Conservation (phyloP, 208 protist species). For the Acanthamoeba comandoni region DNA sequence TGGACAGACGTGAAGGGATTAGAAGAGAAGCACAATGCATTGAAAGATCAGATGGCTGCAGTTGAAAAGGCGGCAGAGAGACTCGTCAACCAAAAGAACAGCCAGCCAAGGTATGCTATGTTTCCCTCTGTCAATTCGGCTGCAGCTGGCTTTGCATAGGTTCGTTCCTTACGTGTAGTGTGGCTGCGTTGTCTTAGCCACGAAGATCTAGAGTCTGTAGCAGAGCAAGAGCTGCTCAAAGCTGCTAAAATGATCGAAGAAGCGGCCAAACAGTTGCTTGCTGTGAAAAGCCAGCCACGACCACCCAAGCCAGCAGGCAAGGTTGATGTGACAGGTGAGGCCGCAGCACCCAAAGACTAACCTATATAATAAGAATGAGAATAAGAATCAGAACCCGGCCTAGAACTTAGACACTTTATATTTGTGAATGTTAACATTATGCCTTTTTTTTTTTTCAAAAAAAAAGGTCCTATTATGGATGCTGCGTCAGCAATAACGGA, state of each 20-base stretch:
- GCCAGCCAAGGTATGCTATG: no score
- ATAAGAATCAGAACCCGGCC: no score
- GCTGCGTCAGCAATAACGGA: conserved; percentile 52
- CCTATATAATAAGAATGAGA: no score
- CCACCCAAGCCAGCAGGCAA: neutral
- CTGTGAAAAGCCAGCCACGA: conserved; percentile 19
- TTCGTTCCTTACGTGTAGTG: no score
- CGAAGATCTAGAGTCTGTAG: conserved; percentile 55
- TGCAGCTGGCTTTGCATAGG: no score
- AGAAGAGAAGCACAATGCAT: neutral
- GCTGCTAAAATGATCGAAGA: conserved; percentile 65
- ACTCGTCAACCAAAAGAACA: no score
- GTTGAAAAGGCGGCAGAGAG: conserved; percentile 2
- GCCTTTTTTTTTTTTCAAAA: no score
- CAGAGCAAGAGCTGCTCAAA: conserved; percentile 50
- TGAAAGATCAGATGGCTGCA: neutral
- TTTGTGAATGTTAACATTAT: no score
- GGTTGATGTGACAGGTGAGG: conserved; percentile 34
- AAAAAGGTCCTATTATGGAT: conserved; percentile 55
- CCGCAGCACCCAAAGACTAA: no score
- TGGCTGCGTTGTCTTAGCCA: no score
- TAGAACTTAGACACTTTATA: no score
- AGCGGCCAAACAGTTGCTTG: conserved; percentile 25
- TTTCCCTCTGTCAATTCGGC: no score
- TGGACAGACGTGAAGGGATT: conserved; percentile 34